These are phyloP conservation scores for Emergomyces africanus DNA, from an alignment of 2,329 filamentous ascomycete species.

Conservation along the genomic window DNA sequence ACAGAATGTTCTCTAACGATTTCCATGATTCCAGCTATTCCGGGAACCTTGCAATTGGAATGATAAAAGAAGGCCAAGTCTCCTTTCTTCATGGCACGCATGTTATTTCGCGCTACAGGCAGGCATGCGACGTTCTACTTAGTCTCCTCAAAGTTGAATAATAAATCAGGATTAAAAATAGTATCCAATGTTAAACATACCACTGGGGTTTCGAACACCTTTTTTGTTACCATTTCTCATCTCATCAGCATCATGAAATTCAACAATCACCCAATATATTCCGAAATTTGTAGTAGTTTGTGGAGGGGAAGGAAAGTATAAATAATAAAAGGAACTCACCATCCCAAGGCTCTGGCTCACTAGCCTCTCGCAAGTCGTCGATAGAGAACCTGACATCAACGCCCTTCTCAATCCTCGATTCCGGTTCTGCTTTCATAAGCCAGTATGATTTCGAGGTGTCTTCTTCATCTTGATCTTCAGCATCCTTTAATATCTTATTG, in stretches of 20 bases:
- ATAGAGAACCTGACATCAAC: conserved; percentile 89
- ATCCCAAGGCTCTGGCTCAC: conserved; percentile 78
- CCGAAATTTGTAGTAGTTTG: background rate
- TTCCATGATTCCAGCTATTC: conserved; percentile 78
- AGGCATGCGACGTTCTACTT: background rate
- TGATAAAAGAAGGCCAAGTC: conserved; percentile 97
- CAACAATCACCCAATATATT: conserved; percentile 3
- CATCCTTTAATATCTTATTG: background rate
- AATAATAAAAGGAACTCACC: conserved; percentile 45
- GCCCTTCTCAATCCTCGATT: conserved; percentile 73
- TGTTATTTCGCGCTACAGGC: conserved; percentile 64
- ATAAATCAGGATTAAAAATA: background rate
- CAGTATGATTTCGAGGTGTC: conserved; percentile 44
- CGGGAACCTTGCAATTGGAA: conserved; percentile 80
- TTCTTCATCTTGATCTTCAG: background rate
- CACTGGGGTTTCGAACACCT: conserved; percentile 35
- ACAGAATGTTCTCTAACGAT: conserved; percentile 73
- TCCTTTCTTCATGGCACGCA: conserved; percentile 79
- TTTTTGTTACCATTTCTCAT: conserved; percentile 15
- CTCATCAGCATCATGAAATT: background rate
- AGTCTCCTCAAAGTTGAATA: background rate
- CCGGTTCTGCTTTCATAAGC: conserved; percentile 81
- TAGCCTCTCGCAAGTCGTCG: conserved; percentile 65
- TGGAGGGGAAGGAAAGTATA: conserved; percentile 1
- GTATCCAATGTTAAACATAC: conserved; percentile 17